Conservation (phyloP, 2,329 filamentous ascomycete genomes). For the Acrocalymma vagum region DNA sequence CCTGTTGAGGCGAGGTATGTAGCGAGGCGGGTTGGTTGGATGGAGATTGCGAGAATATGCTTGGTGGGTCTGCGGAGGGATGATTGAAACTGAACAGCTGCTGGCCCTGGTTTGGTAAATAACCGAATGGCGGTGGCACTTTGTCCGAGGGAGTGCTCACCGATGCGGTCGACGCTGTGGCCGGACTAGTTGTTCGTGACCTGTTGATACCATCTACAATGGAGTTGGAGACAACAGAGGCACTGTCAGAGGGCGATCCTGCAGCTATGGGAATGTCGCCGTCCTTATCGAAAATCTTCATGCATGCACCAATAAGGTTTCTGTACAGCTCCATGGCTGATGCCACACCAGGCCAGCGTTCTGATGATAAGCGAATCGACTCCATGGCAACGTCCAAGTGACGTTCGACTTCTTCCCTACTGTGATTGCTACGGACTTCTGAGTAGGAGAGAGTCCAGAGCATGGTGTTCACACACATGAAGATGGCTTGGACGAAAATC, state of each 20-base stretch:
- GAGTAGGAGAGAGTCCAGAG: slow-evolving; percentile 92
- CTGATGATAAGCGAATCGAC: slow-evolving; percentile 79
- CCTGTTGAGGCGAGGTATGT: slow-evolving; percentile 37
- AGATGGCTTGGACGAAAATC: slow-evolving; percentile 89
- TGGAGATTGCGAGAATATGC: slow-evolving; percentile 28
- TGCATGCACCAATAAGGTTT: slow-evolving; percentile 84
- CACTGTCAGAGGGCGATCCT: slow-evolving; percentile 56
- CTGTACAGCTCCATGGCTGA: slow-evolving; percentile 85
- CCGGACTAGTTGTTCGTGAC: slow-evolving; percentile 56
- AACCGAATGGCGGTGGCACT: slow-evolving; percentile 43
- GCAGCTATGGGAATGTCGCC: slow-evolving; percentile 60
- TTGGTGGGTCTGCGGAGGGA: slow-evolving; percentile 22
- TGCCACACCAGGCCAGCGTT: slow-evolving; percentile 90
- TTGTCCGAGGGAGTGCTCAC: slow-evolving; percentile 47
- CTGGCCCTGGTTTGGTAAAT: slow-evolving; percentile 44
- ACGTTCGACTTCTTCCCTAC: slow-evolving; percentile 77
- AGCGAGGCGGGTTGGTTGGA: slow-evolving; percentile 26
- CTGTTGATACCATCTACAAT: slow-evolving; percentile 52
- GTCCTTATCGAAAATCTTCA: slow-evolving; percentile 82
- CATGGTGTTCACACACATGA: slow-evolving; percentile 90
- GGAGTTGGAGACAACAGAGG: slow-evolving; percentile 49
- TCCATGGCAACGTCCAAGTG: slow-evolving; percentile 79
- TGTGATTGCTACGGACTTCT: slow-evolving; percentile 77
- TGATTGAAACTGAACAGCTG: slow-evolving; percentile 37
- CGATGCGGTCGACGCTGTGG: slow-evolving; percentile 47